phyloP scores from a whole-genome alignment of 2,329 filamentous ascomycete genomes.

The Rutstroemia sydowiana region DNA sequence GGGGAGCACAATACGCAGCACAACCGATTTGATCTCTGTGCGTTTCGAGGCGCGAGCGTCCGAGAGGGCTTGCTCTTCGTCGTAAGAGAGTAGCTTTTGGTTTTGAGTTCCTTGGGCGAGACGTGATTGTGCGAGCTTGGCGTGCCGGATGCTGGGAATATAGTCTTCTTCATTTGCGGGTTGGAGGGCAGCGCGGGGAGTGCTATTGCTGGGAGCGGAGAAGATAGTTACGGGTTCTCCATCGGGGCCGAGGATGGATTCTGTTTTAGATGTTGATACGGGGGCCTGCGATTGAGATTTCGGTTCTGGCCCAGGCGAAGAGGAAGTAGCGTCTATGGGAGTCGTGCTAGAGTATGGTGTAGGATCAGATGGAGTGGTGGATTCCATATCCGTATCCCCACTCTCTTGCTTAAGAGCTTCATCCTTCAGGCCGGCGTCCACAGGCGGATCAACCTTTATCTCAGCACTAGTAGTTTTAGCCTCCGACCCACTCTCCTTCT shows the following conservation, averaged over 20 bases:
- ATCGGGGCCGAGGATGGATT: conserved; percentile 24
- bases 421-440: conserved; percentile 16
- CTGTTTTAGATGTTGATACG: not conserved
- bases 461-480: conserved; percentile 14
- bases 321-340: not conserved
- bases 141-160: conserved; percentile 67
- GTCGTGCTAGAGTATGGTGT: not conserved
- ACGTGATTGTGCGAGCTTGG: conserved; percentile 63
- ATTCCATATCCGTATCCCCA: conserved; percentile 11
- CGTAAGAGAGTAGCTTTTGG: conserved; percentile 72
- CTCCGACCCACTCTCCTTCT: too few species aligned
- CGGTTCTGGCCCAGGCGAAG: not conserved
- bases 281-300: too few species aligned
- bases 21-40: conserved; percentile 58
- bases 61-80: conserved; percentile 66
- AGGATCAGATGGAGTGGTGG: not conserved
- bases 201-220: conserved; percentile 65
- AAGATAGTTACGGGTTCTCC: conserved; percentile 61
- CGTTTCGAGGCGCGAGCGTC: conserved; percentile 58
- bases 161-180: conserved; percentile 68
- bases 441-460: conserved; percentile 12
- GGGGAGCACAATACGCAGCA: conserved; percentile 78
- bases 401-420: conserved; percentile 8
- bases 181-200: conserved; percentile 65
- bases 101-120: conserved; percentile 59